Percentiles rank a stretch among this genome's conserved stretches.
Conservation (phyloP, 169 alveolate genomes). For the Haemoproteus tartakovskyi region DNA sequence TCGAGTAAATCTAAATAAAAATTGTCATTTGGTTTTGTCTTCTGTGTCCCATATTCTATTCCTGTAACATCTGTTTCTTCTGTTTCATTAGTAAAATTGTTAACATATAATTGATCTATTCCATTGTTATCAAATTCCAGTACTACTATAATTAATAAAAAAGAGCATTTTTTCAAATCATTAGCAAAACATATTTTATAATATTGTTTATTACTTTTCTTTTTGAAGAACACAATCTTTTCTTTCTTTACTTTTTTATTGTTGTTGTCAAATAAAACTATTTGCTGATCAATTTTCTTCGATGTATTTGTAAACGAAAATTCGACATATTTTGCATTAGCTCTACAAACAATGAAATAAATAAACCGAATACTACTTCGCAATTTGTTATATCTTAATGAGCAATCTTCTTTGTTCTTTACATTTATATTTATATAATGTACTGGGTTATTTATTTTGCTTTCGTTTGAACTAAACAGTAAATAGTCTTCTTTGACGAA, state of each 20-base stretch:
- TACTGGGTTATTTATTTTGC: too few relatives aligned
- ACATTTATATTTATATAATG: too few relatives aligned
- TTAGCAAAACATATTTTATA: constrained; percentile 10
- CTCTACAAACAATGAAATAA: constrained; percentile 13
- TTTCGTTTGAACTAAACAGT: too few relatives aligned
- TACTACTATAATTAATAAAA: constrained; percentile 10
- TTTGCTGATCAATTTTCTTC: background rate
- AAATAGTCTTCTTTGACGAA: too few relatives aligned
- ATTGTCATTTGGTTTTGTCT: too few relatives aligned
- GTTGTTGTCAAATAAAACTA: constrained; percentile 4
- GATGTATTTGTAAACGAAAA: background rate
- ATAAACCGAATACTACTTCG: constrained; percentile 3
- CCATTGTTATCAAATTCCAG: background rate
- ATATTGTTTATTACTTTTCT: constrained; percentile 4
- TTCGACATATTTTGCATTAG: constrained; percentile 6
- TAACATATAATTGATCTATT: constrained; percentile 9
- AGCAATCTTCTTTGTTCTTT: constrained; percentile 19
- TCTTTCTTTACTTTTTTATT: constrained; percentile 21
- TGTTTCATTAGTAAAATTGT: too few relatives aligned
- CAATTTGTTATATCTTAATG: constrained; percentile 11
- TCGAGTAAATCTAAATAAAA: constrained; percentile 8
- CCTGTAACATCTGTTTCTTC: too few relatives aligned
- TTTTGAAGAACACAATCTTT: background rate
- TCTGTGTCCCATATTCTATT: too few relatives aligned
- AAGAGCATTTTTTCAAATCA: background rate